phyloP scores from a whole-genome alignment of 148 eudicot species.

The Simmondsia chinensis region DNA sequence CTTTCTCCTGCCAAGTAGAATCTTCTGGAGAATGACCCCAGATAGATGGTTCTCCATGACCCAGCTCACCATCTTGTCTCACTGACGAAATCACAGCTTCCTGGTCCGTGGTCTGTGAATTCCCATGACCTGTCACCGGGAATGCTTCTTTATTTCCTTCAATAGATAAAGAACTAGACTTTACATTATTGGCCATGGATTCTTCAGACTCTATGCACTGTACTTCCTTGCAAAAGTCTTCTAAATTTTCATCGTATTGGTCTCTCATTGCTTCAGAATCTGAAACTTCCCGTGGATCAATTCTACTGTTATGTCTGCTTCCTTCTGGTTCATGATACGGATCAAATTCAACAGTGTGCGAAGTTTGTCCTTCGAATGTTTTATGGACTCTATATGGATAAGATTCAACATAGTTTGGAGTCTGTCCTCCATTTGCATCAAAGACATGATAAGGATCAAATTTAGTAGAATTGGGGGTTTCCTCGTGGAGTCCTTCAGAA shows the following conservation, averaged over 20 bases:
- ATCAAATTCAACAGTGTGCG: too few relatives aligned
- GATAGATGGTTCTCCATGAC: slow-evolving; percentile 19
- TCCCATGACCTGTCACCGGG: slow-evolving; percentile 7
- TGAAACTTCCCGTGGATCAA: too few relatives aligned
- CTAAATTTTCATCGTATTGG: slow-evolving; percentile 29
- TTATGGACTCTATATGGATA: too few relatives aligned
- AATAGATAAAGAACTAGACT: slow-evolving; percentile 12
- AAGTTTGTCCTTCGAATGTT: too few relatives aligned
- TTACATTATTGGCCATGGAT: slow-evolving; percentile 7
- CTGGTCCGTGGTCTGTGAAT: slow-evolving; percentile 5
- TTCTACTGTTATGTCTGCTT: too few relatives aligned
- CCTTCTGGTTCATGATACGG: too few relatives aligned
- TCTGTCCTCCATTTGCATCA: slow-evolving; percentile 30
- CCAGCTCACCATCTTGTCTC: slow-evolving; percentile 18
- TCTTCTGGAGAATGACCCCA: too few relatives aligned
- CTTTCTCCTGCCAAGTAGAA: slow-evolving; percentile 13
- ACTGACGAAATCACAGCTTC: neutral
- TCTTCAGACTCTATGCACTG: slow-evolving; percentile 61
- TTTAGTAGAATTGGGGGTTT: slow-evolving; percentile 13
- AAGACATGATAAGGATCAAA: slow-evolving; percentile 25
- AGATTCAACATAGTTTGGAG: too few relatives aligned
- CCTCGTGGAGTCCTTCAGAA: slow-evolving; percentile 4
- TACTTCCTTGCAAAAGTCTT: slow-evolving; percentile 70
- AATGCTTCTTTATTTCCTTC: slow-evolving; percentile 16
- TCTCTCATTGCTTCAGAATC: too few relatives aligned